Evolutionary conservation across 805 yeast genomes (phyloP), one percentile per base, ranked within the genome.

Genomic region (Saccharomycopsis sp.): DNA sequence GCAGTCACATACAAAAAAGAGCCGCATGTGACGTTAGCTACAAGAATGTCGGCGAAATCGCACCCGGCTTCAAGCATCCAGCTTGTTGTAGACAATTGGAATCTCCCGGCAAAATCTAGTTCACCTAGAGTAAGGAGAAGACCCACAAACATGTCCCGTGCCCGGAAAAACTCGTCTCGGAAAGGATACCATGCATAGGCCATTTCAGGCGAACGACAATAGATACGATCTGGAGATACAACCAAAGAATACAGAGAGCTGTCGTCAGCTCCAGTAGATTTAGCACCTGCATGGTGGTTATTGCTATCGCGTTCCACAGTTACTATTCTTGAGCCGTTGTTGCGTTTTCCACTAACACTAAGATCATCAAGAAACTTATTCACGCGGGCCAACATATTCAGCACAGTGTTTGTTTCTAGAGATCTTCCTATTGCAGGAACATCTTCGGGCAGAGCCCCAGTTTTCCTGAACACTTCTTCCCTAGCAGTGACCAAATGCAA

Each of bases 61-160:
- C 82, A 81, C 50, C 85, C 87, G 0, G 91, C 87, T 64, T 81
- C 71, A n/a, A 84, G 72, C 94, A 87, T 87, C 78, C 87, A 79
- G 65, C 82, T 82, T 8, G 86, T 83, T 57, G 88, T 81, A 29
- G 84, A 77, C 62, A 82, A 74, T 64, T 85, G 85, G 52, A 86
- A 77, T 55, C 80, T 74, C 19, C 84, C 72, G 19, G 79, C 73
- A 55, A 83, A 73, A 67, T 87, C 90, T n/a, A 89, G 89, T 15
- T 83, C 75, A 1, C 86, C 78, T 20, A 44, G 19, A 2, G 29
- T 17, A 57, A 89, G 71, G 61, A 87, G 85, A 47, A 84, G 74
- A 1, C 94, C 90, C 2, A 88, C 83, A 63, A 85, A 81, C 58
- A 89, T 67, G 64, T 91, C 96, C 70, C 93, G 77, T 1, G 89